phyloP scores from a whole-genome alignment of 73 alveolate species.

The Effrenium voratum region DNA sequence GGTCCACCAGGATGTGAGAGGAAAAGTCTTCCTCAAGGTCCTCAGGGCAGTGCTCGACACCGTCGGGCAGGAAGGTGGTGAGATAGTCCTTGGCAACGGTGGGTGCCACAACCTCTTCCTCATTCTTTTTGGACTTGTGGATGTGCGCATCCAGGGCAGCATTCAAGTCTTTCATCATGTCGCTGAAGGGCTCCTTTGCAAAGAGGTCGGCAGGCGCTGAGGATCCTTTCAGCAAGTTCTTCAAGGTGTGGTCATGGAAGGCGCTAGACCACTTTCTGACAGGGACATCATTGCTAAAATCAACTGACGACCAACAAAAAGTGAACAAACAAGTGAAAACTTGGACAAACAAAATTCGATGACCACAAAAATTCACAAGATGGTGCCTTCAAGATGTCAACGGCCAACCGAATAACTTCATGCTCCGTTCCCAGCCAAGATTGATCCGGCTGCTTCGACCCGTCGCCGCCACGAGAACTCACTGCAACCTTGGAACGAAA shows the following conservation, averaged over 20 bases:
- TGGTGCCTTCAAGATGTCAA: not conserved
- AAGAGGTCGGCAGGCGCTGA: constrained; percentile 21
- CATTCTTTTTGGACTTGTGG: constrained; percentile 11
- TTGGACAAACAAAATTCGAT: too few species aligned
- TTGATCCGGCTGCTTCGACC: too few species aligned
- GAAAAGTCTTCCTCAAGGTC: not conserved
- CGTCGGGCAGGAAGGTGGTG: not conserved
- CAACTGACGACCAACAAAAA: not conserved
- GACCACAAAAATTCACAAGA: not conserved
- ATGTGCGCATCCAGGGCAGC: not conserved
- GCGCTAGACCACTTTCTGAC: not conserved
- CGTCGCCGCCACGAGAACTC: too few species aligned
- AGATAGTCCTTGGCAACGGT: not conserved
- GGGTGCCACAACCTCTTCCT: not conserved
- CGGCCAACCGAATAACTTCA: not conserved
- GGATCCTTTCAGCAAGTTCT: constrained; percentile 13
- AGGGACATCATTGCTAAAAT: not conserved
- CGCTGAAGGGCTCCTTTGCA: constrained; percentile 18
- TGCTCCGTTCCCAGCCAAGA: too few species aligned
- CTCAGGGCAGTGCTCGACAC: not conserved
- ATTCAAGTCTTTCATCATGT: not conserved
- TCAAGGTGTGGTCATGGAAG: not conserved
- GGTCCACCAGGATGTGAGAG: not conserved
- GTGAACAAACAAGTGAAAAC: not conserved
- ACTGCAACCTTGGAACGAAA: too few species aligned